Conservation (phyloP, 2,329 filamentous ascomycete genomes). For the Exophiala viscosa region DNA sequence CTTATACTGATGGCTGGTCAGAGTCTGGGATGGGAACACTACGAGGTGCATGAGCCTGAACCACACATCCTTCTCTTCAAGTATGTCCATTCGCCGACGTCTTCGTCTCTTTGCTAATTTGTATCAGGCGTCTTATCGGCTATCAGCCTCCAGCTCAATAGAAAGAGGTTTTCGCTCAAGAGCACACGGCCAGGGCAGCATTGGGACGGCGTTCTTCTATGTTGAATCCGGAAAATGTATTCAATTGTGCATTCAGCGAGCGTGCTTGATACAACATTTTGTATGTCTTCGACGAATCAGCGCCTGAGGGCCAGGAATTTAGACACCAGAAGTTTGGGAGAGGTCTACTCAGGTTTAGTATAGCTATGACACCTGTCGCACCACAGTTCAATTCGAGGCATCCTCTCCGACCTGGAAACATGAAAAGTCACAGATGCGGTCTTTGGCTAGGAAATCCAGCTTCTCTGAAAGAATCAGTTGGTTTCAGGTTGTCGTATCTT, state of each 20-base stretch:
- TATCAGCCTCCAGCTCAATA: conserved; percentile 64
- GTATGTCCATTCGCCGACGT: conserved; percentile 52
- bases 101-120: conserved; percentile 18
- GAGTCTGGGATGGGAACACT: conserved; percentile 99
- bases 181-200: conserved; percentile 23
- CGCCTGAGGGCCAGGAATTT: conserved; percentile 12
- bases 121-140: conserved; percentile 71
- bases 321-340: conserved; percentile 13
- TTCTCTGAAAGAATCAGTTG: no score
- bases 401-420: no score
- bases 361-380: conserved; percentile 7
- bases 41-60: conserved; percentile 97
- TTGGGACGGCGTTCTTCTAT: conserved; percentile 26
- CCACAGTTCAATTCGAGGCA: not conserved
- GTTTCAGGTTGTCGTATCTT: no score
- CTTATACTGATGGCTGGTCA: conserved; percentile 39
- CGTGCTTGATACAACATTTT: conserved; percentile 21
- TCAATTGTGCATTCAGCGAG: conserved; percentile 24
- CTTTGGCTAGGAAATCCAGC: no score
- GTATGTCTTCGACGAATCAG: conserved; percentile 22
- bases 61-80: conserved; percentile 98
- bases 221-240: conserved; percentile 11
- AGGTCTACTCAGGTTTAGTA: conserved; percentile 19
- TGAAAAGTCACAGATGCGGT: no score
- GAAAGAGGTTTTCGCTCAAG: conserved; percentile 22